A percentile compares a stretch with the other conserved stretches of the same genome.
phyloP scores from a whole-genome alignment of 2,329 filamentous ascomycete genomes.

The Fusarium keratoplasticum region DNA sequence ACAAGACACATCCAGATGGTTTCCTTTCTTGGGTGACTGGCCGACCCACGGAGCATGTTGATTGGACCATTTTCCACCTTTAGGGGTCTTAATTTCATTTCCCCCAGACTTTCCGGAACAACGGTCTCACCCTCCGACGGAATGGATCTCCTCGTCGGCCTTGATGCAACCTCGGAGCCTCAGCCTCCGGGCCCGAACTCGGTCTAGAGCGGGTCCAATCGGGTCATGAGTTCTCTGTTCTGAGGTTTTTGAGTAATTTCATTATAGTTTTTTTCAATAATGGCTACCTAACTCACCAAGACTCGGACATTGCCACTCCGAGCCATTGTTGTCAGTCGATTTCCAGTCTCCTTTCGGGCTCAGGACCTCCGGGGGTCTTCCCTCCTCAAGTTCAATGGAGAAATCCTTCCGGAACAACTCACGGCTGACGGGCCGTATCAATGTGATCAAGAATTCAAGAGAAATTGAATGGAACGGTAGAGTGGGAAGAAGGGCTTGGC shows the following conservation, averaged over 20 bases:
- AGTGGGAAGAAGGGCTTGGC: not conserved
- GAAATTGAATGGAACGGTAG: not conserved
- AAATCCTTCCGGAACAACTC: not conserved
- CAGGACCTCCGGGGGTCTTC: not conserved
- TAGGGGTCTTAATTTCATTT: not conserved
- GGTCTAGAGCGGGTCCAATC: not conserved
- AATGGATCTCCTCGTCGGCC: not conserved
- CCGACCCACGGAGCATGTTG: not conserved
- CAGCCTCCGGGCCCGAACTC: conserved; percentile 26
- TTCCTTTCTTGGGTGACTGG: not conserved
- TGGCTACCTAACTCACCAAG: not conserved
- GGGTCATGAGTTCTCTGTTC: not conserved
- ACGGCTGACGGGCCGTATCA: conserved; percentile 2
- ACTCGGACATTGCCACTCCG: conserved; percentile 2
- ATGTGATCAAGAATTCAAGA: not conserved
- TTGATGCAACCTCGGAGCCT: conserved; percentile 25
- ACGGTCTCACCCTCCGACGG: conserved; percentile 23
- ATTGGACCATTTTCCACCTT: not conserved
- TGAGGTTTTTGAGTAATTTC: not conserved
- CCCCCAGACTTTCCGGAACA: not conserved
- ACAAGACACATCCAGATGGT: not conserved
- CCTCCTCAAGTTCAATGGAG: not conserved
- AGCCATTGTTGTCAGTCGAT: conserved; percentile 1
- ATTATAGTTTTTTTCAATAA: not conserved
- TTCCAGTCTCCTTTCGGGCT: not conserved